These are phyloP conservation scores for Pholiota conissans DNA, from an alignment of 768 basidiomycete species.

Conservation along the genomic window DNA sequence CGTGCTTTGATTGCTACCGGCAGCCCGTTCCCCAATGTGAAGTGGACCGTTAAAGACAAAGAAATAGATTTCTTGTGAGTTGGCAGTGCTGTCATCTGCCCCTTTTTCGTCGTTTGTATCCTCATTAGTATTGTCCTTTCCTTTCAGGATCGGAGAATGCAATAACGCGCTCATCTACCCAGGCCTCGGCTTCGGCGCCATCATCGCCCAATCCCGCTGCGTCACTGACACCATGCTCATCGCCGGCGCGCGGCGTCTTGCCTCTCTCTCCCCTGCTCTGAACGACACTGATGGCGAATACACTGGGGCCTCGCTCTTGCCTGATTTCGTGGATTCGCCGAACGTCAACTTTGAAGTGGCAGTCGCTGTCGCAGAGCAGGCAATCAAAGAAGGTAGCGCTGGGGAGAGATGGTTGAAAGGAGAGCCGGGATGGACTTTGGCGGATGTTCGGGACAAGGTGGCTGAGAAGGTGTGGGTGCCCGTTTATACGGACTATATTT, in stretches of 20 bases:
- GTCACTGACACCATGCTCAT: conserved; percentile 90
- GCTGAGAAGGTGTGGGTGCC: conserved; percentile 61
- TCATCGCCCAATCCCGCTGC: conserved; percentile 59
- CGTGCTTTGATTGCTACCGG: conserved; percentile 83
- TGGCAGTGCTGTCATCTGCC: not conserved
- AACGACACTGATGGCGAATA: conserved; percentile 33
- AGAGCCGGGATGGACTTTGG: conserved; percentile 22
- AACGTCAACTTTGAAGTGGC: conserved; percentile 79
- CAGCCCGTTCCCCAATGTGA: conserved; percentile 77
- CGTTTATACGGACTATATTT: conserved; percentile 63
- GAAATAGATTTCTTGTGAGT: conserved; percentile 57
- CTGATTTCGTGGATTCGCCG: conserved; percentile 75
- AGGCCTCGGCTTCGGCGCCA: conserved; percentile 80
- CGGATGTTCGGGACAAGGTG: conserved; percentile 54
- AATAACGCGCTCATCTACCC: conserved; percentile 86
- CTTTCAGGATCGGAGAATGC: conserved; percentile 70
- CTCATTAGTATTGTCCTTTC: not conserved
- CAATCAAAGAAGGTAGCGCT: conserved; percentile 70
- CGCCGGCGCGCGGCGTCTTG: conserved; percentile 73
- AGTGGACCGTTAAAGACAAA: conserved; percentile 59
- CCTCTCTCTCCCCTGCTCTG: conserved; percentile 67
- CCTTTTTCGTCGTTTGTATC: not conserved
- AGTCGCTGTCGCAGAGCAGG: conserved; percentile 76
- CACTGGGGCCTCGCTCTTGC: conserved; percentile 70
- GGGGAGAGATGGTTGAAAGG: conserved; percentile 49